These are phyloP conservation scores for Davidsoniella eucalypti DNA, from an alignment of 2,329 filamentous ascomycete species.

Conservation along the genomic window DNA sequence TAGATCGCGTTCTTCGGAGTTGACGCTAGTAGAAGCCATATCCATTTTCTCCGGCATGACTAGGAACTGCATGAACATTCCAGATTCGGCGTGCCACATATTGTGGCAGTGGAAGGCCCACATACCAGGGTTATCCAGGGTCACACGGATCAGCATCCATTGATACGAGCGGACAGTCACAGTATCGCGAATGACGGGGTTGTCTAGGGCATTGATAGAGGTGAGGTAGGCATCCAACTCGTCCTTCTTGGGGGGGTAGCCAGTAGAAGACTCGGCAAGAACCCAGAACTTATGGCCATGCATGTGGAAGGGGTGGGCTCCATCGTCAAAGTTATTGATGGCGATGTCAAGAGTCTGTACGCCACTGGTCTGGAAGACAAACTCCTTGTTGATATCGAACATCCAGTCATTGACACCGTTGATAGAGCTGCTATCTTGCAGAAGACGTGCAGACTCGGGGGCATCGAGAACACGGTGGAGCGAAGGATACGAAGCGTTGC, in stretches of 20 bases:
- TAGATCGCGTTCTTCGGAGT: constrained; percentile 16
- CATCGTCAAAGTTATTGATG: constrained; percentile 21
- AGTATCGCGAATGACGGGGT: constrained; percentile 25
- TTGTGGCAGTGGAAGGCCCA: constrained; percentile 46
- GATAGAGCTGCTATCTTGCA: constrained; percentile 7
- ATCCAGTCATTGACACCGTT: constrained; percentile 19
- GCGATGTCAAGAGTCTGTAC: constrained; percentile 27
- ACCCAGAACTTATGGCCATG: constrained; percentile 40
- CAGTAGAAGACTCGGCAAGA: constrained; percentile 18
- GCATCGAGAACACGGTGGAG: constrained; percentile 22
- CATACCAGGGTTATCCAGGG: constrained; percentile 39
- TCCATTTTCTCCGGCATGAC: constrained; percentile 14
- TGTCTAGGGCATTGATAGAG: constrained; percentile 16
- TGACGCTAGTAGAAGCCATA: neutral
- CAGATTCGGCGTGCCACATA: constrained; percentile 40
- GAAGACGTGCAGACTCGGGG: neutral
- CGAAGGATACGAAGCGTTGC: constrained; percentile 21
- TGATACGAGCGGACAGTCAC: constrained; percentile 36
- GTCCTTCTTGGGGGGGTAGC: constrained; percentile 20
- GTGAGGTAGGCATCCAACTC: constrained; percentile 17
- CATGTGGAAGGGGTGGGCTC: constrained; percentile 28
- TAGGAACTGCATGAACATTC: constrained; percentile 42
- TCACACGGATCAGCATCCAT: constrained; percentile 36
- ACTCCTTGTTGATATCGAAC: constrained; percentile 20
- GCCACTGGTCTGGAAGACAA: constrained; percentile 33